A percentile compares a stretch with the other conserved stretches of the same genome.
These are phyloP conservation scores for Biscogniauxia marginata DNA, from an alignment of 2,329 filamentous ascomycete species.

Conservation along the genomic window DNA sequence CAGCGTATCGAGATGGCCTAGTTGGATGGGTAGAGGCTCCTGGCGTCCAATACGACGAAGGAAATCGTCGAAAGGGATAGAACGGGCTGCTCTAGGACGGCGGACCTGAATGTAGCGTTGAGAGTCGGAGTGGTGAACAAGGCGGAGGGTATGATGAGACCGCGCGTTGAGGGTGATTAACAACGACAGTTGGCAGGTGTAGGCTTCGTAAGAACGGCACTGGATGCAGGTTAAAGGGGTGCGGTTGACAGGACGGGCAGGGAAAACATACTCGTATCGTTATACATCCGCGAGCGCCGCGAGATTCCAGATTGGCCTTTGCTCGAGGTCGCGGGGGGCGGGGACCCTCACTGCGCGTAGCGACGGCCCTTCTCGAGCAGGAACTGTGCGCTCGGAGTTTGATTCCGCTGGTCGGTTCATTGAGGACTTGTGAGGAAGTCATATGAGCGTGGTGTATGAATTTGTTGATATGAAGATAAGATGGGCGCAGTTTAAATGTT, in stretches of 20 bases:
- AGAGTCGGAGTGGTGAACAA: conserved; percentile 9
- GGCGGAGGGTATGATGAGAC: conserved; percentile 9
- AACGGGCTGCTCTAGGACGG: not conserved
- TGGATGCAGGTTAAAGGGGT: too few species aligned
- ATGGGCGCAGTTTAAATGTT: too few species aligned
- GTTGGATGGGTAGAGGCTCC: conserved; percentile 1
- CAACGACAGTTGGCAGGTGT: conserved; percentile 9
- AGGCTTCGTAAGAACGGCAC: conserved; percentile 6
- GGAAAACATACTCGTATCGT: conserved; percentile 4
- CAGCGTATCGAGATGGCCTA: conserved; percentile 5
- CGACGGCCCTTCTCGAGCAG: not conserved
- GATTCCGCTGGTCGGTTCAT: conserved; percentile 5
- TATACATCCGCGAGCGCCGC: conserved; percentile 1
- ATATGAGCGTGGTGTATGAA: too few species aligned
- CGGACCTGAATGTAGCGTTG: conserved; percentile 8
- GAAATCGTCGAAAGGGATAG: conserved; percentile 4
- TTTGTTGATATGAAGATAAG: too few species aligned
- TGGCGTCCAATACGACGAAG: conserved; percentile 1
- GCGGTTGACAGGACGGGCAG: conserved; percentile 1
- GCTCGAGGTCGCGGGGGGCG: not conserved
- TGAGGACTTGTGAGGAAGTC: too few species aligned
- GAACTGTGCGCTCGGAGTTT: not conserved
- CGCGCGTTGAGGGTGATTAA: conserved; percentile 8
- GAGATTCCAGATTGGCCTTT: conserved; percentile 5
- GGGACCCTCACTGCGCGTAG: not conserved